Conservation (phyloP, 192 early-diverging fungal species). For the Spinellus fusiger region DNA sequence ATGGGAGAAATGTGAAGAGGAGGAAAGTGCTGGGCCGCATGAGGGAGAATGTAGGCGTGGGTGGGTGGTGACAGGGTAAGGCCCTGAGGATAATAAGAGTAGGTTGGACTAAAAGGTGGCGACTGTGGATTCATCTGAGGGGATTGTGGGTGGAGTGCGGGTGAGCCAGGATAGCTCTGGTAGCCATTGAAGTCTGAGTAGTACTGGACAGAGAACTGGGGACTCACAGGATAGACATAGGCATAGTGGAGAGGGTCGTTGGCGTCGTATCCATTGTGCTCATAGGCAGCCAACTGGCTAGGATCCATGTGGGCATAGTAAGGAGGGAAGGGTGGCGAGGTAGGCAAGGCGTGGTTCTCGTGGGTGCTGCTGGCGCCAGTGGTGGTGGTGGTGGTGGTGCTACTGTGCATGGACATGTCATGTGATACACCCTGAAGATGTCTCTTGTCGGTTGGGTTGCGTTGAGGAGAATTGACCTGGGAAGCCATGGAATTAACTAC, state of each 20-base stretch:
- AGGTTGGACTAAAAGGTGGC: constrained; percentile 36
- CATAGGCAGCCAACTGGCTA: not conserved
- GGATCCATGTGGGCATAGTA: constrained; percentile 11
- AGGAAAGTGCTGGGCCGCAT: constrained; percentile 27
- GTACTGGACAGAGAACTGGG: constrained; percentile 36
- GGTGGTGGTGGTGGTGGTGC: constrained; percentile 1
- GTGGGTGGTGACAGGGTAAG: constrained; percentile 35
- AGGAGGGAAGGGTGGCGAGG: constrained; percentile 11
- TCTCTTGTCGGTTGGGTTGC: too few species aligned
- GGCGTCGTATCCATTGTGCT: constrained; percentile 7
- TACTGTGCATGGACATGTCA: too few species aligned
- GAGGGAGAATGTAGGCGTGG: constrained; percentile 34
- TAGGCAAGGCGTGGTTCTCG: not conserved
- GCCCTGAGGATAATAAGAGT: constrained; percentile 23
- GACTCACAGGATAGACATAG: constrained; percentile 35
- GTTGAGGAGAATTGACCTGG: too few species aligned
- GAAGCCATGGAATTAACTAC: too few species aligned
- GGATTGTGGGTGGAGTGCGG: constrained; percentile 38
- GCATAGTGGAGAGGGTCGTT: constrained; percentile 14
- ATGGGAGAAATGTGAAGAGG: constrained; percentile 39
- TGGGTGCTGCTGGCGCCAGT: not conserved
- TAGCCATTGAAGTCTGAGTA: constrained; percentile 34
- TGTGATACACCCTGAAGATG: too few species aligned
- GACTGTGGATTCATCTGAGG: constrained; percentile 34
- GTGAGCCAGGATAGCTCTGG: constrained; percentile 39